Percentiles rank a stretch among this genome's conserved stretches.
Evolutionary conservation across 2,329 filamentous ascomycete genomes (phyloP).

Genomic region (Helminthosporium solani): DNA sequence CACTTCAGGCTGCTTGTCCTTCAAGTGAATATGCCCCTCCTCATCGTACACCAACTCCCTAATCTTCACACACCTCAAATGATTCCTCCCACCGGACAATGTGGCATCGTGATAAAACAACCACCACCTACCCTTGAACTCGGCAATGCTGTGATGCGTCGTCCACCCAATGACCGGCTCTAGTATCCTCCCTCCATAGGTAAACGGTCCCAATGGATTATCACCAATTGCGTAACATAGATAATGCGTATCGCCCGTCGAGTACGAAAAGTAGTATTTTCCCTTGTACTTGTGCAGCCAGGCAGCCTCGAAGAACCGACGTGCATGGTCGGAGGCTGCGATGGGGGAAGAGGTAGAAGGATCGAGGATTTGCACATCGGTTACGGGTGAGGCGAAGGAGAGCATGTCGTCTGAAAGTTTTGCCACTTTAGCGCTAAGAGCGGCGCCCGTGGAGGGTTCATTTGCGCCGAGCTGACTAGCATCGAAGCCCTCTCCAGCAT

Average conservation of each 20-base stretch:
- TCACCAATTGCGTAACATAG: conserved; percentile 68
- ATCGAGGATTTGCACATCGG: conserved; percentile 65
- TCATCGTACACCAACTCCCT: conserved; percentile 72
- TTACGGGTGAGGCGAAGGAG: conserved; percentile 56
- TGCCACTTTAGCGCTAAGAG: conserved; percentile 67
- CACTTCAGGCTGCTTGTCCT: conserved; percentile 34
- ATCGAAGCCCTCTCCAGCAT: conserved; percentile 62
- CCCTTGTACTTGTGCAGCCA: conserved; percentile 74
- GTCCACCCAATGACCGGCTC: conserved; percentile 80
- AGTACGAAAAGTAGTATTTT: conserved; percentile 75
- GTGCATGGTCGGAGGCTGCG: conserved; percentile 66
- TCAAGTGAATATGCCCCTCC: conserved; percentile 59
- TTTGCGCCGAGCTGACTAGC: conserved; percentile 17
- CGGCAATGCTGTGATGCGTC: conserved; percentile 76
- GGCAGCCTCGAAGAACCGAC: conserved; percentile 77
- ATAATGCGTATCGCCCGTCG: conserved; percentile 75
- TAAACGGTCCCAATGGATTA: conserved; percentile 70
- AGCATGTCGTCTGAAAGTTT: conserved; percentile 66
- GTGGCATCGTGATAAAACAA: conserved; percentile 76
- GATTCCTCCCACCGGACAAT: conserved; percentile 66
- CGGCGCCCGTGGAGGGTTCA: conserved; percentile 45
- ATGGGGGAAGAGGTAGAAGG: conserved; percentile 60
- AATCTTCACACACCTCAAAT: conserved; percentile 72
- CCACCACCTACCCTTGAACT: conserved; percentile 71
- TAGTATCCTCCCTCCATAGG: conserved; percentile 68